Conservation (phyloP, 805 yeast species). For the Hanseniaspora occidentalis region DNA sequence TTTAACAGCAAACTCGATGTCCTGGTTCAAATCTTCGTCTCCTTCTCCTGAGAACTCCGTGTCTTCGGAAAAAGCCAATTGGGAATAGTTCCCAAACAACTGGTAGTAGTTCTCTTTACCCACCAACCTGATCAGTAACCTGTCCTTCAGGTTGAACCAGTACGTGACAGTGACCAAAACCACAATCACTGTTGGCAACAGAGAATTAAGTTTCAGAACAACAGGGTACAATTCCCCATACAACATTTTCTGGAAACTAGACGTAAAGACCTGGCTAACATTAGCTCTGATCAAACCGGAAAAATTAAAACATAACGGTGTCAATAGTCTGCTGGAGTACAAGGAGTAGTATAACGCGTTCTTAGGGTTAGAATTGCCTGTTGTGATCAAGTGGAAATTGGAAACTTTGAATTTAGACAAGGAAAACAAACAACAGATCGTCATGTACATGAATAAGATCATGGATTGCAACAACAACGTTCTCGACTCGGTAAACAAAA, state of each 20-base stretch:
- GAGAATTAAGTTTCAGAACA: slow-evolving; percentile 16
- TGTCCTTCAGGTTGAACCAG: slow-evolving; percentile 20
- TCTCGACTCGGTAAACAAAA: background rate
- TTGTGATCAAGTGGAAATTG: slow-evolving; percentile 22
- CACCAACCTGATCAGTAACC: slow-evolving; percentile 16
- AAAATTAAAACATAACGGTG: slow-evolving; percentile 23
- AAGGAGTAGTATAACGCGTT: slow-evolving; percentile 22
- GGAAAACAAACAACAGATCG: slow-evolving; percentile 14
- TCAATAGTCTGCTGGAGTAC: slow-evolving; percentile 22
- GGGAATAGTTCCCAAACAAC: slow-evolving; percentile 21
- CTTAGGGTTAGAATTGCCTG: slow-evolving; percentile 22
- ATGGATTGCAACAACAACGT: background rate
- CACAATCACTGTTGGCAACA: slow-evolving; percentile 19
- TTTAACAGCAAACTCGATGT: slow-evolving; percentile 22
- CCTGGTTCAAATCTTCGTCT: slow-evolving; percentile 30
- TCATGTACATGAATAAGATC: background rate
- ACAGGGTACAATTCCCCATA: slow-evolving; percentile 21
- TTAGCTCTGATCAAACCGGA: slow-evolving; percentile 17
- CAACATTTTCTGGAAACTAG: slow-evolving; percentile 17
- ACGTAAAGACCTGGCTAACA: slow-evolving; percentile 6
- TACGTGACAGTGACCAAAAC: slow-evolving; percentile 15
- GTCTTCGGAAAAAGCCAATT: slow-evolving; percentile 14
- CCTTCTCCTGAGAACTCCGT: slow-evolving; percentile 1
- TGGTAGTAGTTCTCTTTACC: slow-evolving; percentile 25
- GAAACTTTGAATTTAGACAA: slow-evolving; percentile 22